phyloP scores from a whole-genome alignment of 257 asterid genomes.

The Rauvolfia tetraphylla region DNA sequence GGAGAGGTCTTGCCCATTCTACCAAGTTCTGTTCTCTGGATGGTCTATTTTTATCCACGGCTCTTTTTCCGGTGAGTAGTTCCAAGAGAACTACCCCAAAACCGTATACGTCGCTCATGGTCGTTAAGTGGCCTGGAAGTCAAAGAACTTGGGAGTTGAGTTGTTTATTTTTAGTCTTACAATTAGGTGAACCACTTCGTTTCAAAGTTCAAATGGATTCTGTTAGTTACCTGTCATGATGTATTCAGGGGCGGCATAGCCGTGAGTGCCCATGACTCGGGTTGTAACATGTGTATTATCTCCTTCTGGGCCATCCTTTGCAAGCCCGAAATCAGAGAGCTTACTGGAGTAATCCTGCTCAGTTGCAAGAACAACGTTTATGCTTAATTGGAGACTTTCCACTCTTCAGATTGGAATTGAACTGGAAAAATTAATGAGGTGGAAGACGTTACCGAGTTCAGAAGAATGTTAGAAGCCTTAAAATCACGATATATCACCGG shows the following conservation, averaged over 20 bases:
- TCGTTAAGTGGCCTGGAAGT: slow-evolving; percentile 66
- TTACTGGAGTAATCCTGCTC: slow-evolving; percentile 59
- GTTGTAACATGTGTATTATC: slow-evolving; percentile 69
- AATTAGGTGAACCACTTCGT: background rate
- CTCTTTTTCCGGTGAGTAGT: slow-evolving; percentile 57
- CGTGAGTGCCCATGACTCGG: slow-evolving; percentile 85
- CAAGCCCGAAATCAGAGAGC: slow-evolving; percentile 80
- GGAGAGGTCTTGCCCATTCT: slow-evolving; percentile 70
- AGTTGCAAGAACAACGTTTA: background rate
- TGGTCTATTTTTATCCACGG: slow-evolving; percentile 51
- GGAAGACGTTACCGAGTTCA: slow-evolving; percentile 32
- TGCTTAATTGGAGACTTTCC: background rate
- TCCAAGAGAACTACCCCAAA: slow-evolving; percentile 78
- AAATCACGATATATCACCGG: slow-evolving; percentile 77
- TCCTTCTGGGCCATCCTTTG: slow-evolving; percentile 82
- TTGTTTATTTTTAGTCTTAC: background rate
- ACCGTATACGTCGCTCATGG: slow-evolving; percentile 67
- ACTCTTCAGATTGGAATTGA: background rate
- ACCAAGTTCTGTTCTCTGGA: slow-evolving; percentile 54
- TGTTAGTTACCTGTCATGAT: slow-evolving; percentile 59
- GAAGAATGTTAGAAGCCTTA: slow-evolving; percentile 68
- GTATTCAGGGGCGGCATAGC: slow-evolving; percentile 91
- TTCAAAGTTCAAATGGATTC: background rate
- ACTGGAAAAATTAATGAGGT: background rate
- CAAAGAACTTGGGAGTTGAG: background rate